Base-by-base conservation (phyloP, 306 rosid species). In the Ormosia semicastrata region DNA sequence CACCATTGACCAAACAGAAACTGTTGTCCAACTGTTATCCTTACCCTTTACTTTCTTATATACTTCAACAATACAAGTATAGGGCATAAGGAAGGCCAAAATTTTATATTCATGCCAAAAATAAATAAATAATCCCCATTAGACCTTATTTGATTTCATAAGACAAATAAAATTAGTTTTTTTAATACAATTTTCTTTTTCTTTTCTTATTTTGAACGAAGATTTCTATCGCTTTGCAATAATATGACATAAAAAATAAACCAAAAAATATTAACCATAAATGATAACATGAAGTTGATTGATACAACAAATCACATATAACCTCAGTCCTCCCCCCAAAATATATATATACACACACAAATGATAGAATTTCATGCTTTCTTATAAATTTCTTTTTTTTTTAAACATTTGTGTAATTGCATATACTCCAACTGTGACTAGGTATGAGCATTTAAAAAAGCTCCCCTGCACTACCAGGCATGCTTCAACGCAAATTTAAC, bases 401-500 rank as follows among this genome's bases (percentile, higher is more conserved):
- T 50, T 4, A 13, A 50, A 50, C 17, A 50, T 50, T 50, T 50
- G 10, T 4, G 11, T 46, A 10, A 46, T 46, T 46, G 52, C 13
- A 46, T 10, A 10, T 46, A 14, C 52, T 46, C 10, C 52, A 46
- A 46, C 3, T 14, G 3, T 49, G 17, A 49, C 6, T 49, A 17
- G 1, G 13, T 5, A 49, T 2, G 6, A 11, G 15, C 14, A 12
- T 3, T 47, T 47, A 47, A 12, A 12, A 47, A 47, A 11, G 6
- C 53, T 47, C 53, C 53, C 5, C 5, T 12, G 53, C 15, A 12
- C 41, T 18, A 47, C 24, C 71, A 72, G 29, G 56, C 72, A 70
- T 71, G 37, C 33, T 56, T 80, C 62, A 62, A 17, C 59, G 57
- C 72, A 70, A 47, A 12, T 34, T 84, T 58, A 74, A 57, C 54